Conservation (phyloP, 257 asterid genomes). For the Ilex aquifolium region DNA sequence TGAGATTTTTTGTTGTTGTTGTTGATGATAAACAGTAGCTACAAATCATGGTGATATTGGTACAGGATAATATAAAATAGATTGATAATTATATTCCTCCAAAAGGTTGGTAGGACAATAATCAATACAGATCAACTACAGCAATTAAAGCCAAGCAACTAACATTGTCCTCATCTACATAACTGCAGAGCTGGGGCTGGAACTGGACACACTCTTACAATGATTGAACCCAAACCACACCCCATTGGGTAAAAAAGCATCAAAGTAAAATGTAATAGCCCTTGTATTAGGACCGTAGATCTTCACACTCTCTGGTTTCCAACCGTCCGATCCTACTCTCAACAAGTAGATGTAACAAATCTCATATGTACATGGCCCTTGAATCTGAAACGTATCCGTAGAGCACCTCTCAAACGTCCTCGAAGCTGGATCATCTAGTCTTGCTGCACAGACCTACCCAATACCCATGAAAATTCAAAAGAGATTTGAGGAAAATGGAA, state of each 20-base stretch:
- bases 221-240: constrained; percentile 29
- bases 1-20: no score
- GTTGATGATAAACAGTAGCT: no score
- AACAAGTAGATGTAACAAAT: constrained; percentile 28
- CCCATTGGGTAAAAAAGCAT: constrained; percentile 27
- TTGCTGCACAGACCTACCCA: constrained; percentile 31
- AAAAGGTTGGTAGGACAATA: no score
- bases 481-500: neutral
- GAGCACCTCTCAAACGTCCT: constrained; percentile 37
- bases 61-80: no score
- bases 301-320: constrained; percentile 35
- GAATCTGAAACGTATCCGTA: constrained; percentile 26
- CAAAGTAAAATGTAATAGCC: constrained; percentile 14
- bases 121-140: no score
- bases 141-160: no score
- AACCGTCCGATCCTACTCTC: constrained; percentile 45
- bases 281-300: constrained; percentile 21
- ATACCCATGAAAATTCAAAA: no score
- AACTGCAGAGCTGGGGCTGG: neutral
- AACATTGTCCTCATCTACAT: no score
- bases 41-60: no score
- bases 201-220: constrained; percentile 16
- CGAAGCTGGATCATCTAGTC: constrained; percentile 25
- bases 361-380: constrained; percentile 25
- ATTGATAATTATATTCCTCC: no score